Percentiles rank a stretch among this genome's conserved stretches.
These are phyloP conservation scores for Aspergillus viridinutans DNA, from an alignment of 2,329 filamentous ascomycete genomes.

Conservation along the genomic window DNA sequence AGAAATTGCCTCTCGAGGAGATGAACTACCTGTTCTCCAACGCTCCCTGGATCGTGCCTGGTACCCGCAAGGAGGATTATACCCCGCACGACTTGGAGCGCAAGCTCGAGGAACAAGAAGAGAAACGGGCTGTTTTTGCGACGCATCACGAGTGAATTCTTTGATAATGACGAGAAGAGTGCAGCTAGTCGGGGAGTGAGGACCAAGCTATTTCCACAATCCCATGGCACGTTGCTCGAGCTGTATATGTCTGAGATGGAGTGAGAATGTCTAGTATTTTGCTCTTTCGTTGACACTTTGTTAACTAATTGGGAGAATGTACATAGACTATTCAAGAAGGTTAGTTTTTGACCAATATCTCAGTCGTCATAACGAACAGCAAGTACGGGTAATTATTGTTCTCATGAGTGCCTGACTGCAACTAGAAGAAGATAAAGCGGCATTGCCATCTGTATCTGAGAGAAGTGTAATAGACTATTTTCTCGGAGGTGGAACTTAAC, in stretches of 20 bases:
- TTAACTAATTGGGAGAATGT: background rate
- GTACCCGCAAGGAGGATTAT: conserved; percentile 52
- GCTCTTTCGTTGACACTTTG: background rate
- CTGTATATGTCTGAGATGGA: background rate
- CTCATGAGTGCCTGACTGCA: background rate
- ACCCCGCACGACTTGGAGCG: conserved; percentile 56
- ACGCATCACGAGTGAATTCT: conserved; percentile 15
- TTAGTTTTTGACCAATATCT: background rate
- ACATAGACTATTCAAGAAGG: background rate
- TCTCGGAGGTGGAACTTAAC: background rate
- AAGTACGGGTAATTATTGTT: background rate
- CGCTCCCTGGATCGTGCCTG: conserved; percentile 60
- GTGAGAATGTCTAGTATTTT: background rate
- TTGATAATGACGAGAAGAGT: background rate
- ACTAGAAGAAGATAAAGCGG: background rate
- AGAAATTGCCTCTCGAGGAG: conserved; percentile 60
- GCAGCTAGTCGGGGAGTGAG: background rate
- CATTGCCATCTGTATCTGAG: background rate
- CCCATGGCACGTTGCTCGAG: background rate
- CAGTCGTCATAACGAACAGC: background rate
- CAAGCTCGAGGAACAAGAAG: conserved; percentile 53
- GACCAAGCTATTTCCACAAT: background rate
- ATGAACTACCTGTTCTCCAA: conserved; percentile 65
- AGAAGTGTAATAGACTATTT: background rate
- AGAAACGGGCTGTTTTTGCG: conserved; percentile 41